Conservation (phyloP, 2,329 filamentous ascomycete genomes). For the Cryphonectria carpinicola region DNA sequence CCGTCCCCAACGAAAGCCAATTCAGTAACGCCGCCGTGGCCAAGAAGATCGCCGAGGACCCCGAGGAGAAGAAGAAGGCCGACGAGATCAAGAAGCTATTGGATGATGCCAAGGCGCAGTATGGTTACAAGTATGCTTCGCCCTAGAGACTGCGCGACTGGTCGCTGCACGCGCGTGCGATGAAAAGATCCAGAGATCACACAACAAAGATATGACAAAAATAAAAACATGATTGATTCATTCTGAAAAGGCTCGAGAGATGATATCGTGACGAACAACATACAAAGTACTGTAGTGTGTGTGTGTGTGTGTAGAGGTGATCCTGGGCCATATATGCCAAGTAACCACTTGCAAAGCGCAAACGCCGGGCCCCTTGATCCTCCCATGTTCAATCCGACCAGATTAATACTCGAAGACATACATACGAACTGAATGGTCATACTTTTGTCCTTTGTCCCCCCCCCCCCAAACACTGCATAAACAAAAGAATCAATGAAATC, state of each 20-base stretch:
- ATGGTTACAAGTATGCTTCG: slow-evolving; percentile 51
- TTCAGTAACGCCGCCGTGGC: slow-evolving; percentile 46
- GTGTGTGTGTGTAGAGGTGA: slow-evolving; percentile 7
- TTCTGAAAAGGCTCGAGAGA: slow-evolving; percentile 10
- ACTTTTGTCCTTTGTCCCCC: slow-evolving; percentile 13
- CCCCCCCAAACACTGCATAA: background rate
- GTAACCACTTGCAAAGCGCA: slow-evolving; percentile 23
- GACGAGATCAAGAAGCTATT: slow-evolving; percentile 42
- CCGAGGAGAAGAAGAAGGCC: slow-evolving; percentile 51
- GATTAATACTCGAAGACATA: slow-evolving; percentile 14
- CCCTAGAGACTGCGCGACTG: slow-evolving; percentile 37
- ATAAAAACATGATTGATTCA: background rate
- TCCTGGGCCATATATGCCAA: slow-evolving; percentile 25
- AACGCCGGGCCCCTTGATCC: slow-evolving; percentile 20
- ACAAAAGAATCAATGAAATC: background rate
- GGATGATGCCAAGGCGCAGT: slow-evolving; percentile 49
- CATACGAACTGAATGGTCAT: slow-evolving; percentile 17
- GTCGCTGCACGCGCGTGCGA: background rate
- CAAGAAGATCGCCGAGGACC: slow-evolving; percentile 46
- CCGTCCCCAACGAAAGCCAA: slow-evolving; percentile 56
- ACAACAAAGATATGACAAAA: background rate
- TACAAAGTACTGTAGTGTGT: slow-evolving; percentile 1
- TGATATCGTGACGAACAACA: slow-evolving; percentile 20
- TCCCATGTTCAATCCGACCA: slow-evolving; percentile 20
- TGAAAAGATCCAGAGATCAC: too few relatives aligned